phyloP scores from a whole-genome alignment of 495 filamentous ascomycete species.

The Stereocaulon alpinum region DNA sequence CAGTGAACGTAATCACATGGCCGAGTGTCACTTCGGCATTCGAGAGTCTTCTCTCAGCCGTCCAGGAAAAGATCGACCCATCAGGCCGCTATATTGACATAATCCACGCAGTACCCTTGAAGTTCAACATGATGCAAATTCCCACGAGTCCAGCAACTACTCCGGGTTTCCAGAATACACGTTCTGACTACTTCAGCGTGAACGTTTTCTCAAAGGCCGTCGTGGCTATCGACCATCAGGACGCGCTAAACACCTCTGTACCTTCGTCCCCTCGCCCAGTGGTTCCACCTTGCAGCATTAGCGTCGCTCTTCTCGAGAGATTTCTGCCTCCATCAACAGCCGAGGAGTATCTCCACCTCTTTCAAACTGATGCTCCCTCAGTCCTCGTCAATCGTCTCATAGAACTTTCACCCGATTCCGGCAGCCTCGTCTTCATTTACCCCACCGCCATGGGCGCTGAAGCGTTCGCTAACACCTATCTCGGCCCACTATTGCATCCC shows the following conservation, averaged over 20 bases:
- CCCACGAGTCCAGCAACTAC: conserved; percentile 52
- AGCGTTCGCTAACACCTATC: conserved; percentile 54
- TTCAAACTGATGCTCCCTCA: conserved; percentile 44
- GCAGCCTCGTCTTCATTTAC: conserved; percentile 58
- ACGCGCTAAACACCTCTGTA: conserved; percentile 31
- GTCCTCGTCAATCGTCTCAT: conserved; percentile 57
- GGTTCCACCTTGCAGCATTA: conserved; percentile 52
- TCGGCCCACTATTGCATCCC: conserved; percentile 59
- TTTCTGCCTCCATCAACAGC: conserved; percentile 56
- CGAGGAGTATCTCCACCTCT: conserved; percentile 53
- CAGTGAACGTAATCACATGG: conserved; percentile 19
- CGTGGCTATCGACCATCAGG: conserved; percentile 43
- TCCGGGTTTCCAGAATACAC: conserved; percentile 37
- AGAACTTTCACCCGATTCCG: conserved; percentile 51
- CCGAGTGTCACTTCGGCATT: conserved; percentile 22
- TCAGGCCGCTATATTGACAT: conserved; percentile 47
- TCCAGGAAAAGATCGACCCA: conserved; percentile 23
- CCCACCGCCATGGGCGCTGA: conserved; percentile 53
- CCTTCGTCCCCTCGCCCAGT: conserved; percentile 47
- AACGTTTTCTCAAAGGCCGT: conserved; percentile 43
- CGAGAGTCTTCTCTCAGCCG: conserved; percentile 5
- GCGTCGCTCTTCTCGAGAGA: conserved; percentile 58
- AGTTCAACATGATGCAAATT: conserved; percentile 52
- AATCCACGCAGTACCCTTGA: conserved; percentile 51
- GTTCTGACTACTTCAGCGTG: conserved; percentile 47